These are phyloP conservation scores for Rubia balearica DNA, from an alignment of 305 asterid genomes.

Conservation along the genomic window DNA sequence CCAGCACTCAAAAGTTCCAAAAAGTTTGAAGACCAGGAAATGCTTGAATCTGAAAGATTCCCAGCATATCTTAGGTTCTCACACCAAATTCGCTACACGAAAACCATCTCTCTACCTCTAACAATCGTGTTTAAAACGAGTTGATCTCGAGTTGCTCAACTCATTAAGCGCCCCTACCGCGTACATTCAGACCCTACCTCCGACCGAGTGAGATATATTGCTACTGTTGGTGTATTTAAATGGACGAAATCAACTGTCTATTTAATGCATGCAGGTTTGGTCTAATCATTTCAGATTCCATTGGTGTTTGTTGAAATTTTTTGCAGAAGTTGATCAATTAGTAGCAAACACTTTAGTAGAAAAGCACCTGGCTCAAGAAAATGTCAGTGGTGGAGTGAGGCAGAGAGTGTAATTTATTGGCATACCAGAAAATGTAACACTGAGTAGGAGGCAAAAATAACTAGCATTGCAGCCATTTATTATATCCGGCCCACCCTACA, in stretches of 20 bases:
- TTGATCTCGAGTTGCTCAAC: too few relatives aligned
- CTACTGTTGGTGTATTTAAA: too few relatives aligned
- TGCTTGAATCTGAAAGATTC: neutral
- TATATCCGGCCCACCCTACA: neutral
- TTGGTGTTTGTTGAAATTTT: constrained; percentile 15
- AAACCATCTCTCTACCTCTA: too few relatives aligned
- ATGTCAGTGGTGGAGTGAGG: constrained; percentile 9
- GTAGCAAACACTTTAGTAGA: neutral
- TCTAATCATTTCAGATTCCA: constrained; percentile 10
- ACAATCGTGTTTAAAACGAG: too few relatives aligned
- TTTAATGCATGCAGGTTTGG: constrained; percentile 10
- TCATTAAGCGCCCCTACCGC: too few relatives aligned
- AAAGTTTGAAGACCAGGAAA: neutral
- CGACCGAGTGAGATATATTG: too few relatives aligned
- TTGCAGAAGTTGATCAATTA: constrained; percentile 7
- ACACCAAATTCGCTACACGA: too few relatives aligned
- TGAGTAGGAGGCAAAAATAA: neutral
- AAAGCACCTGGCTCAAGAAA: neutral
- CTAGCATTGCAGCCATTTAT: neutral
- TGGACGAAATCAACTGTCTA: constrained; percentile 21
- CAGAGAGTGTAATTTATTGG: neutral
- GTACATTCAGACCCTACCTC: too few relatives aligned
- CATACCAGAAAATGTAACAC: constrained; percentile 1
- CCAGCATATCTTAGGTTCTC: neutral
- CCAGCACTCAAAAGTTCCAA: neutral